Conservation (phyloP, 164 flowering plant species). For the Akebia trifoliata region DNA sequence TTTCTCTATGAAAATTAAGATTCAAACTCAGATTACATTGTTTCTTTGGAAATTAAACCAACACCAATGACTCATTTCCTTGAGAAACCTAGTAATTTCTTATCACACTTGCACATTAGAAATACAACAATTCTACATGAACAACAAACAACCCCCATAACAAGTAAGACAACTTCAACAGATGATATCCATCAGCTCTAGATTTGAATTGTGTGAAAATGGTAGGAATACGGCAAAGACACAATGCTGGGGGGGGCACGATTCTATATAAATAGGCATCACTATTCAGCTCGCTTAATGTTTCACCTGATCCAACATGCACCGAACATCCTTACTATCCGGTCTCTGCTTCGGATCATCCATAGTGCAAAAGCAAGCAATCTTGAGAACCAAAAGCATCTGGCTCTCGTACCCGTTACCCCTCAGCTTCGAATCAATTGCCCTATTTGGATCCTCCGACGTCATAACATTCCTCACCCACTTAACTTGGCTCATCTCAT, state of each 20-base stretch:
- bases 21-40: too few species aligned
- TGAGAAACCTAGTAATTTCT: too few species aligned
- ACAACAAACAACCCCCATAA: too few species aligned
- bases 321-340: slow-evolving; percentile 70
- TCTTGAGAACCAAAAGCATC: slow-evolving; percentile 77
- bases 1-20: too few species aligned
- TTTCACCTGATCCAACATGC: slow-evolving; percentile 72
- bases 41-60: too few species aligned
- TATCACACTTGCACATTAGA: too few species aligned
- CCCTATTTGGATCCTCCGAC: slow-evolving; percentile 58
- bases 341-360: slow-evolving; percentile 88
- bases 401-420: slow-evolving; percentile 71
- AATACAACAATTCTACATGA: too few species aligned
- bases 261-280: neutral
- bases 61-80: too few species aligned
- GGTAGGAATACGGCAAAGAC: neutral
- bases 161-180: too few species aligned
- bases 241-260: neutral
- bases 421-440: slow-evolving; percentile 57
- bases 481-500: slow-evolving; percentile 67
- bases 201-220: too few species aligned
- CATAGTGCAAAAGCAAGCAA: slow-evolving; percentile 85
- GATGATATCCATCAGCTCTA: too few species aligned
- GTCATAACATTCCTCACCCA: slow-evolving; percentile 86
- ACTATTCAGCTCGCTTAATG: slow-evolving; percentile 19